phyloP scores from a whole-genome alignment of 2,329 filamentous ascomycete genomes.

The Monilinia fructigena region DNA sequence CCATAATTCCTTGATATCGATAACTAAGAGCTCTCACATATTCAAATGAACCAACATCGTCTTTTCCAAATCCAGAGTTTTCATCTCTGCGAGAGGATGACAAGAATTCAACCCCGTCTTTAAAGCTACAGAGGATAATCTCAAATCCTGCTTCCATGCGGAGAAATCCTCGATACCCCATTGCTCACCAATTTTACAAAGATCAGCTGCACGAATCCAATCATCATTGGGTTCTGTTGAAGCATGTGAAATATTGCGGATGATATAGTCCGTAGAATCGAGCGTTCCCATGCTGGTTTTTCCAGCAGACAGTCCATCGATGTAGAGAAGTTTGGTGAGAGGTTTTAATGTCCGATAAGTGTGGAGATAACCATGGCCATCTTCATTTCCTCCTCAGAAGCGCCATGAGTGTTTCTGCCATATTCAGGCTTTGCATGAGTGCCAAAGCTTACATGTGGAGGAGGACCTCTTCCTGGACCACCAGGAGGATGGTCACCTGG shows the following conservation, averaged over 20 bases:
- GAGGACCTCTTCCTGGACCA: conserved; percentile 17
- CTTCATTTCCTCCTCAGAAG: conserved; percentile 7
- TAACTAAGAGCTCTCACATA: conserved; percentile 45
- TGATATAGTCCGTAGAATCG: conserved; percentile 63
- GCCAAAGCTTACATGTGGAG: conserved; percentile 3
- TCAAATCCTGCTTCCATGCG: conserved; percentile 71
- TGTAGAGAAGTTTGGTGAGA: conserved; percentile 59
- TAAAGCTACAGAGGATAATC: conserved; percentile 66
- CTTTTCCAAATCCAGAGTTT: neutral
- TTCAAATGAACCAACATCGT: conserved; percentile 29
- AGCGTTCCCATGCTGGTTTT: conserved; percentile 65
- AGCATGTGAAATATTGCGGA: conserved; percentile 40
- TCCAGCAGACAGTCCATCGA: conserved; percentile 69
- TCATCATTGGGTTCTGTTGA: conserved; percentile 46
- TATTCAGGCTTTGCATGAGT: neutral
- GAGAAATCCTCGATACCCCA: conserved; percentile 63
- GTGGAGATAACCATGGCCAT: conserved; percentile 59
- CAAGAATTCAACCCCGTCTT: conserved; percentile 35
- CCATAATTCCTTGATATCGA: conserved; percentile 47
- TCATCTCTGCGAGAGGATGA: conserved; percentile 29
- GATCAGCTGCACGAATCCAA: conserved; percentile 48
- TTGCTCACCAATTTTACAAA: conserved; percentile 54
- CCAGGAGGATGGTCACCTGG: conserved; percentile 9
- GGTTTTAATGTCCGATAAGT: conserved; percentile 59
- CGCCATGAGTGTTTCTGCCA: neutral